Evolutionary conservation across 2,329 filamentous ascomycete species (phyloP).

Genomic region (Penicillium sp.): DNA sequence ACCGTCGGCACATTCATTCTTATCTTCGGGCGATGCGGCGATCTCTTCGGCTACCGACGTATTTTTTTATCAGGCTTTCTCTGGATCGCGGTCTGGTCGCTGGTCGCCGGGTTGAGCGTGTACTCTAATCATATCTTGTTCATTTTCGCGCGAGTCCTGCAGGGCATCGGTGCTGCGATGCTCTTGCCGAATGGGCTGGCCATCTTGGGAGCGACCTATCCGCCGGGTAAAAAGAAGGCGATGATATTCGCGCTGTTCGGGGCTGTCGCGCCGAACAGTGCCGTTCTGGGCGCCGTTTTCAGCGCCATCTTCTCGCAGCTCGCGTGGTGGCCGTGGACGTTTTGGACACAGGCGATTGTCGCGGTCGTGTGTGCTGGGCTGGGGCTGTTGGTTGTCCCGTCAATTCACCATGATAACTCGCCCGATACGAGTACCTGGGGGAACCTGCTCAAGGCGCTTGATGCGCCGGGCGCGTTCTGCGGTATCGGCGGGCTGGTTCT

Average conservation of each 20-base stretch:
- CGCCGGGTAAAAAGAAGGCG: slow-evolving; percentile 59
- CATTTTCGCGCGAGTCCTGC: slow-evolving; percentile 56
- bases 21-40: slow-evolving; percentile 40
- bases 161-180: slow-evolving; percentile 62
- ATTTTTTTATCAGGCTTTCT: slow-evolving; percentile 39
- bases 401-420: slow-evolving; percentile 15
- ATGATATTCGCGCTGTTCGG: slow-evolving; percentile 61
- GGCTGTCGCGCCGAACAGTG: slow-evolving; percentile 51
- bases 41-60: slow-evolving; percentile 41
- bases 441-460: slow-evolving; percentile 30
- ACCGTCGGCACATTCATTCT: slow-evolving; percentile 46
- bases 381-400: slow-evolving; percentile 36
- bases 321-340: slow-evolving; percentile 58
- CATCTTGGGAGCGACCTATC: slow-evolving; percentile 61
- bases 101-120: slow-evolving; percentile 39
- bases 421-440: slow-evolving; percentile 4
- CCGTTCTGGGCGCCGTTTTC: slow-evolving; percentile 46
- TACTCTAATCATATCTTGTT: slow-evolving; percentile 52
- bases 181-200: slow-evolving; percentile 66
- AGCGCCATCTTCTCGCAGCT: slow-evolving; percentile 44
- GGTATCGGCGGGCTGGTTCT: slow-evolving; percentile 61
- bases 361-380: slow-evolving; percentile 42
- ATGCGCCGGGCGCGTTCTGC: slow-evolving; percentile 44
- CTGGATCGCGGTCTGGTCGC: slow-evolving; percentile 42
- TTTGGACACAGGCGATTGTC: slow-evolving; percentile 45